phyloP scores from a whole-genome alignment of 2,329 filamentous ascomycete genomes.

The Aspergillus hortae region DNA sequence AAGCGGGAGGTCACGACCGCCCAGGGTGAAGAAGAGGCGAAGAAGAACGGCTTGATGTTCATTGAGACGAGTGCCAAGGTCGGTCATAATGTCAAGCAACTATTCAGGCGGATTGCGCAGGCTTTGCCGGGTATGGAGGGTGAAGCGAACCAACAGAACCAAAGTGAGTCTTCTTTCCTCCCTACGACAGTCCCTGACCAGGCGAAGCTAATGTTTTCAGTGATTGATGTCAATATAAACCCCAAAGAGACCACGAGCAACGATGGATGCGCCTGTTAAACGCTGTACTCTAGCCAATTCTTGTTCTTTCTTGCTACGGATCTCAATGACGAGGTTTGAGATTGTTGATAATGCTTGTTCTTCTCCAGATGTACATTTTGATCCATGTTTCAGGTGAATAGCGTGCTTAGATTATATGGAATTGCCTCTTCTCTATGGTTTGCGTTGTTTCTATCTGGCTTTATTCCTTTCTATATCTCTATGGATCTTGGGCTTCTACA shows the following conservation, averaged over 20 bases:
- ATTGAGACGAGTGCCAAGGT: constrained; percentile 98
- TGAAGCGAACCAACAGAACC: constrained; percentile 71
- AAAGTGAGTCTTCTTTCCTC: constrained; percentile 60
- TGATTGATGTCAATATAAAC: constrained; percentile 92
- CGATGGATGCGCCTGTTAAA: constrained; percentile 67
- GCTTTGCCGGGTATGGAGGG: constrained; percentile 97
- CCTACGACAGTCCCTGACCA: background rate
- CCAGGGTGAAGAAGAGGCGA: constrained; percentile 96
- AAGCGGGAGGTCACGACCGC: constrained; percentile 95
- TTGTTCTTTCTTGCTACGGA: constrained; percentile 9
- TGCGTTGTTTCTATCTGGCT: background rate
- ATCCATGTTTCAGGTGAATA: constrained; percentile 25
- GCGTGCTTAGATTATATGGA: constrained; percentile 24
- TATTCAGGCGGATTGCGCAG: constrained; percentile 98
- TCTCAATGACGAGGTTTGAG: constrained; percentile 28
- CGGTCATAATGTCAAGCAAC: constrained; percentile 94
- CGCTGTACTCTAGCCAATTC: constrained; percentile 9
- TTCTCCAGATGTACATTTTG: constrained; percentile 39
- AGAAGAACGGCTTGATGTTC: constrained; percentile 97
- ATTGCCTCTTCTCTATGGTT: constrained; percentile 3
- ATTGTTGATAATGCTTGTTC: constrained; percentile 34
- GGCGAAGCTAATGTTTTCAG: constrained; percentile 45
- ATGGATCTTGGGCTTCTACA: no score
- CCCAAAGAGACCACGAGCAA: constrained; percentile 63
- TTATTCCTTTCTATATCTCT: background rate